Evolutionary conservation across 2,329 filamentous ascomycete genomes (phyloP).

Genomic region (Penicillium sp.): DNA sequence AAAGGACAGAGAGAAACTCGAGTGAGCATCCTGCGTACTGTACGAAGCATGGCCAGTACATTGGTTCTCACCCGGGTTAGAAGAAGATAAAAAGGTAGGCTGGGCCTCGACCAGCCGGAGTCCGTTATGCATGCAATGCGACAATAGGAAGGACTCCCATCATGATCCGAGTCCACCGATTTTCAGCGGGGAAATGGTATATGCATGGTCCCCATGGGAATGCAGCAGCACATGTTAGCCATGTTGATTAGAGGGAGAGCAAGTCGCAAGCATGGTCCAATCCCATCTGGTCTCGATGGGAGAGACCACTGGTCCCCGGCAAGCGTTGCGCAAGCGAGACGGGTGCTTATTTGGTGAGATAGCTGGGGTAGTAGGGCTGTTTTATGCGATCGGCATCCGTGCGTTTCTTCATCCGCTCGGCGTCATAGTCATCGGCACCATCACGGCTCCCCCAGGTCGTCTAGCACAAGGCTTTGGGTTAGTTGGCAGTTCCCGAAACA

Average conservation of each 20-base stretch:
- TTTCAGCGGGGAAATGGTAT: neutral
- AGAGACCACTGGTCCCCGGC: constrained; percentile 1
- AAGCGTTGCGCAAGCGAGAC: constrained; percentile 1
- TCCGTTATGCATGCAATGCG: constrained; percentile 5
- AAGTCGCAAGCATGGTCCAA: neutral
- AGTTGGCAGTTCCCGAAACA: constrained; percentile 12
- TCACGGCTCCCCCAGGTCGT: constrained; percentile 95
- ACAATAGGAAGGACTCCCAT: constrained; percentile 7
- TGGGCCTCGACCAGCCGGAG: neutral
- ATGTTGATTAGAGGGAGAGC: neutral
- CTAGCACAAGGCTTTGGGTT: constrained; percentile 50
- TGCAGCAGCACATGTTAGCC: neutral
- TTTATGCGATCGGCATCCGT: constrained; percentile 40
- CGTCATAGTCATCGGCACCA: constrained; percentile 83
- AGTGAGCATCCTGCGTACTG: neutral
- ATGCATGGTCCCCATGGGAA: neutral
- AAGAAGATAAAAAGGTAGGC: neutral
- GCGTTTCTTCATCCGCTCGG: constrained; percentile 62
- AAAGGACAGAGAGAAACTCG: neutral
- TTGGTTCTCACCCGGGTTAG: neutral
- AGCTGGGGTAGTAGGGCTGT: constrained; percentile 35
- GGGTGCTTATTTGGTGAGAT: constrained; percentile 31
- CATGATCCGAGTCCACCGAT: neutral
- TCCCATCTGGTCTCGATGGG: neutral
- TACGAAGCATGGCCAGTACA: neutral